Evolutionary conservation across 2,329 filamentous ascomycete genomes (phyloP).

Genomic region (Beauveria sp.): DNA sequence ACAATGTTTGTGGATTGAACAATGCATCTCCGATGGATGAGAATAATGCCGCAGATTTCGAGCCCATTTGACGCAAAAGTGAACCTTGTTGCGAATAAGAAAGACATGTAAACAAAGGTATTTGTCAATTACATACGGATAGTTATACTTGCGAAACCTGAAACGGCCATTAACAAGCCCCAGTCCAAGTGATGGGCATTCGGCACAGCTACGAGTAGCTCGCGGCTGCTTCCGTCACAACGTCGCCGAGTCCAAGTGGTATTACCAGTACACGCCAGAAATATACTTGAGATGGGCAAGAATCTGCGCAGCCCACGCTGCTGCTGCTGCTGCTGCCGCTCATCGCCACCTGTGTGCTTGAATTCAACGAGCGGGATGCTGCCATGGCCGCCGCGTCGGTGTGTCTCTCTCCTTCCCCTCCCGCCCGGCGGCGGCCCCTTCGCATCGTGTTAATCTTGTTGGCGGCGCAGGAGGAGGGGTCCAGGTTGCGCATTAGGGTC

Average conservation of each 20-base stretch:
- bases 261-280: not conserved
- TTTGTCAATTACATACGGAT: not conserved
- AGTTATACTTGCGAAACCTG: not conserved
- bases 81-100: not conserved
- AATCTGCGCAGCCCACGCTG: slow-evolving; percentile 11
- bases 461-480: not conserved
- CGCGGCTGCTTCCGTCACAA: not conserved
- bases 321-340: not conserved
- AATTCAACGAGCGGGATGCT: slow-evolving; percentile 12
- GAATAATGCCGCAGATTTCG: not conserved
- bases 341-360: slow-evolving; percentile 2
- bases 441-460: slow-evolving; percentile 10
- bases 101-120: not conserved
- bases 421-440: not conserved
- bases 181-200: too few relatives aligned
- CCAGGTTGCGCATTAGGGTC: slow-evolving; percentile 10
- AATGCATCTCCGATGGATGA: not conserved
- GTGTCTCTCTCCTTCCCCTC: not conserved
- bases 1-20: not conserved
- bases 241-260: slow-evolving; percentile 6
- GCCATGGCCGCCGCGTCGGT: not conserved
- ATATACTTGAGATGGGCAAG: slow-evolving; percentile 11
- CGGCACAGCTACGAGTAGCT: not conserved
- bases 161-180: too few relatives aligned
- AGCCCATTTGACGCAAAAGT: not conserved